Conservation (phyloP, 1,284 basidiomycete genomes). For the Volvariella volvacea region DNA sequence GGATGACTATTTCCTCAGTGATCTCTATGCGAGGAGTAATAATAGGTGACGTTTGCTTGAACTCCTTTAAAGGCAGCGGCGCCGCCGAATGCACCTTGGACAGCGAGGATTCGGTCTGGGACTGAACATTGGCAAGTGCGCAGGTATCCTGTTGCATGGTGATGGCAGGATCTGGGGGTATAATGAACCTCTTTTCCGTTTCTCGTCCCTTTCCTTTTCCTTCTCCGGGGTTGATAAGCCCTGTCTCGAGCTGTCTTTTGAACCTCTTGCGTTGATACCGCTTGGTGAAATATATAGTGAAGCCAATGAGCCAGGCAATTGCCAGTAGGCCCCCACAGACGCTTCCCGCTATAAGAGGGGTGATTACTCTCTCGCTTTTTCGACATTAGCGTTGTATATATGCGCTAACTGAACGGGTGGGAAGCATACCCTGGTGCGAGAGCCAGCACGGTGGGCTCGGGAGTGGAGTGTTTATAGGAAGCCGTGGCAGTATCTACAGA, state of each 20-base stretch:
- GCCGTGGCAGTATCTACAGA: too few relatives aligned
- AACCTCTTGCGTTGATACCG: conserved; percentile 32
- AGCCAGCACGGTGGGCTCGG: too few relatives aligned
- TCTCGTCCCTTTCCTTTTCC: conserved; percentile 20
- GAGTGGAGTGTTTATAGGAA: too few relatives aligned
- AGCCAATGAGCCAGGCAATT: conserved; percentile 45
- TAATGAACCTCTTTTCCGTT: conserved; percentile 35
- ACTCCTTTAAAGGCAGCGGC: not conserved
- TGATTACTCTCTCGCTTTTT: conserved; percentile 45
- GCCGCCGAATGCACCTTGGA: too few relatives aligned
- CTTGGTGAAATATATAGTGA: conserved; percentile 38
- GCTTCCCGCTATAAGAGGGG: conserved; percentile 58
- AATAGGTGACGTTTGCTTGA: too few relatives aligned
- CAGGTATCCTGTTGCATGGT: conserved; percentile 40
- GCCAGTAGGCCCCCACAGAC: conserved; percentile 48
- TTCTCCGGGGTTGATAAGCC: conserved; percentile 26
- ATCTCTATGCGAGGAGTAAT: too few relatives aligned
- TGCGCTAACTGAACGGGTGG: not conserved
- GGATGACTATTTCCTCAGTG: too few relatives aligned
- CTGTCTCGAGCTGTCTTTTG: conserved; percentile 26
- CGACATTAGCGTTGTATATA: not conserved
- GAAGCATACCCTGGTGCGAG: conserved; percentile 14
- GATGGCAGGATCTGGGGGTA: conserved; percentile 64
- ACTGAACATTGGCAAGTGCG: too few relatives aligned
- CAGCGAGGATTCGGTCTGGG: too few relatives aligned